Evolutionary conservation across 306 rosid species (phyloP).

Genomic region (Nissolia schottii): DNA sequence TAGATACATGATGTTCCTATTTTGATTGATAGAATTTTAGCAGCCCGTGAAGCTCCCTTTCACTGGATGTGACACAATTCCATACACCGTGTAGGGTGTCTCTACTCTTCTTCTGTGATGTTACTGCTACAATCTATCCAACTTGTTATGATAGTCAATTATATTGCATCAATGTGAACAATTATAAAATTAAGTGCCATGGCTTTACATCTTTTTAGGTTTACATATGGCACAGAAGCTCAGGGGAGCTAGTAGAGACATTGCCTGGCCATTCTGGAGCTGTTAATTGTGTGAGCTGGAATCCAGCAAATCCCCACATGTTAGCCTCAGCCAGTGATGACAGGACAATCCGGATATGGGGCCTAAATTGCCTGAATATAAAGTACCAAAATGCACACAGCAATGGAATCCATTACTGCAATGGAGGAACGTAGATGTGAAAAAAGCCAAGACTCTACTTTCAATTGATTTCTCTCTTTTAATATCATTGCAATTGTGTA

Average conservation of each 20-base stretch:
- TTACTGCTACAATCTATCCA: not conserved
- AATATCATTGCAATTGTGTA: slow-evolving; percentile 66
- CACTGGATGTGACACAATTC: not conserved
- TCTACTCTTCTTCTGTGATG: not conserved
- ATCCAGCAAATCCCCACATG: slow-evolving; percentile 92
- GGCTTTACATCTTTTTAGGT: slow-evolving; percentile 48
- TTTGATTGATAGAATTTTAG: slow-evolving; percentile 7
- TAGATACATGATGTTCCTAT: not conserved
- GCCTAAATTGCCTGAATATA: slow-evolving; percentile 53
- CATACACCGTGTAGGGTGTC: not conserved
- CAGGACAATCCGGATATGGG: slow-evolving; percentile 94
- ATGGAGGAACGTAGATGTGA: slow-evolving; percentile 67
- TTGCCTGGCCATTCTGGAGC: slow-evolving; percentile 95
- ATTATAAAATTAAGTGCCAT: not conserved
- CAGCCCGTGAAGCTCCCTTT: not conserved
- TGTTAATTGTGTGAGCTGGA: slow-evolving; percentile 95
- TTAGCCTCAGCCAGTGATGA: slow-evolving; percentile 97
- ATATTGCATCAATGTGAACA: not conserved
- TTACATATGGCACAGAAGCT: slow-evolving; percentile 80
- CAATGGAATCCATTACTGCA: slow-evolving; percentile 84
- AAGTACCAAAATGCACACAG: slow-evolving; percentile 53
- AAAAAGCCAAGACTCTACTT: slow-evolving; percentile 24
- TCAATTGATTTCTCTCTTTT: slow-evolving; percentile 20
- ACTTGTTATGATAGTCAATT: not conserved
- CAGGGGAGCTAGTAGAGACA: slow-evolving; percentile 68